Base-by-base conservation (phyloP, 2,329 filamentous ascomycete species). In the Cladobotryum mycophilum region DNA sequence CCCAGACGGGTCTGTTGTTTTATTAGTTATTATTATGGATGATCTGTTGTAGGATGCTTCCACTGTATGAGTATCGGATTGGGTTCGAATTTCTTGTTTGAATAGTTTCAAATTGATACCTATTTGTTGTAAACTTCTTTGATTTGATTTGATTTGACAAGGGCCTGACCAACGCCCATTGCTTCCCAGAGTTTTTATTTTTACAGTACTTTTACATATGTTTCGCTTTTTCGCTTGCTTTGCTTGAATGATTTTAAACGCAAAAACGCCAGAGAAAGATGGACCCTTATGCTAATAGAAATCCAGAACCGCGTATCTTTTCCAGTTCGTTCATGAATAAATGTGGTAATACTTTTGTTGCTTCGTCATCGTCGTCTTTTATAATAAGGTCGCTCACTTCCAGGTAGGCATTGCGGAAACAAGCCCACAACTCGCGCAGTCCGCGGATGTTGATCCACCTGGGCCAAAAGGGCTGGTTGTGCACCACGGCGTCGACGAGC, bases 321-420 rank as follows among this genome's bases (percentile, higher is more conserved):
- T 55, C 53, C 41, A 55, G 41, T 45, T 53, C 48, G 45, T 36
- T 43, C 45, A 55, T 55, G 17, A 55, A 55, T 25, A 50, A 33
- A 20, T 25, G 40, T 7, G 51, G 47, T 2, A 51, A 45, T 38
- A 44, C 22, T 37, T 38, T 41, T 33, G 41, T n/a, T 30, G 30
- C 42, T 35, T 49, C 53, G 25, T 40, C 41, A 17, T 37, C 45
- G 3, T 30, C 44, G 12, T 51, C 45, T 18, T 18, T 35, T 41
- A 54, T 47, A 20, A 53, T 51, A 15, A 52, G 48, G 22, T 41
- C 41, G 41, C 51, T 53, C 34, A 53, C 42, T 40, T 48, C 48
- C 6, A 55, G 45, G 30, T 55, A 55, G 13, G 51, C 48, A 13
- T 48, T 45, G n/a, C 51, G 52, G 40, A 55, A 55, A 12, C 20